Base-by-base conservation (phyloP, 2,329 filamentous ascomycete genomes). In the Calonectria hawksworthii region DNA sequence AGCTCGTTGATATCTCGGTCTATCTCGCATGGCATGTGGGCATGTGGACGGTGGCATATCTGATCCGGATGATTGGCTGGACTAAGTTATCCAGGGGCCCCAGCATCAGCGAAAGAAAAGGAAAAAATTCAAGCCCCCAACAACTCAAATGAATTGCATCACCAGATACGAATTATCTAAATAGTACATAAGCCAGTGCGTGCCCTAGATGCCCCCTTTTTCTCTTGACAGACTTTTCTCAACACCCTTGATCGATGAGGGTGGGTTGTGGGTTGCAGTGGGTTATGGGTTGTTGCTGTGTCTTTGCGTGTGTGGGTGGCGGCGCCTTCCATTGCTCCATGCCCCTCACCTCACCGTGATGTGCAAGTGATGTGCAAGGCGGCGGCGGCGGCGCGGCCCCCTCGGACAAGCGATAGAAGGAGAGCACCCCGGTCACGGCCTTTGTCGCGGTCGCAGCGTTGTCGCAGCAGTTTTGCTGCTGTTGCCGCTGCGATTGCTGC, bases 261-360 rank as follows among this genome's bases (percentile, higher is more conserved):
- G 38, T 41, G 52, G 52, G 52, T 34, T 64, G 70, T 68, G 64
- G 70, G 70, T 28, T 73, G 47, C 26, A 56, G 64, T 68, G 70
- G 41, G 64, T 61, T 71, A 30, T 72, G 52, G 64, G 70, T 69
- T 61, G 52, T 64, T 61, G 14, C 41, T 52, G 26, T 34, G 30
- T 47, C 56, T 44, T 41, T 59, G 59, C 14, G 16, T 61, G 52
- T 21, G 71, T 69, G 66, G 71, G 71, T 66, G 71, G 71, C 66
- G 71, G 65, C 71, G 66, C 56, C 65, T 69, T 73, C 65, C 66
- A 73, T 65, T 64, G 65, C 71, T 69, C 59, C 63, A n/a, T 70
- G 70, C 59, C 68, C 68, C 68, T 63, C 68, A 26, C 68, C 68
- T 63, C 68, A 26, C 26, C 41, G 36, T 44, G 32, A 44, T 59